Evolutionary conservation across 1,284 basidiomycete genomes (phyloP).

Genomic region (Cronartium quercuum): DNA sequence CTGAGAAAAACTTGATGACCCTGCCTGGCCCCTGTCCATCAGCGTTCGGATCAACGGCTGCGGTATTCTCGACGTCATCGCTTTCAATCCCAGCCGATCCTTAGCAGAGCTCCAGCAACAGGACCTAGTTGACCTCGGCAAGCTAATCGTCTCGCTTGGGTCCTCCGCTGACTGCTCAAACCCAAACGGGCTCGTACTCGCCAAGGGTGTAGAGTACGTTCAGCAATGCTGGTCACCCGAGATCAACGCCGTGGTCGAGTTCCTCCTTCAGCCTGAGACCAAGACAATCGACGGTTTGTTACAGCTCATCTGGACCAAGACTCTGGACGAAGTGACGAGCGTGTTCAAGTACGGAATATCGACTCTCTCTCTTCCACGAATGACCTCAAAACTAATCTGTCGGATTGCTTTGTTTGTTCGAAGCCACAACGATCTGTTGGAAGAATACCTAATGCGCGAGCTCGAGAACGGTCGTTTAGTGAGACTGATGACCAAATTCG

Average conservation of each 20-base stretch:
- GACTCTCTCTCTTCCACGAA: too few relatives aligned
- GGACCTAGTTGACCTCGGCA: constrained; percentile 78
- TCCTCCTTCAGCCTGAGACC: constrained; percentile 55
- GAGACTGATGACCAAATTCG: constrained; percentile 83
- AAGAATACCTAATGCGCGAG: constrained; percentile 76
- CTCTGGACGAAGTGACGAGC: constrained; percentile 77
- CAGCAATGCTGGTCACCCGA: constrained; percentile 70
- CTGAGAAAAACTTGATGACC: too few relatives aligned
- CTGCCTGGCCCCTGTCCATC: not conserved
- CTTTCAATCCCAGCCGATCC: constrained; percentile 65
- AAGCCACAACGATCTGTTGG: constrained; percentile 61
- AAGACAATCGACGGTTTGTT: constrained; percentile 72
- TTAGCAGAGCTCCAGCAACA: constrained; percentile 64
- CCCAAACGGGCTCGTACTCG: constrained; percentile 55
- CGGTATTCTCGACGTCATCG: constrained; percentile 74
- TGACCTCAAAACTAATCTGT: not conserved
- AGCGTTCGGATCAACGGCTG: constrained; percentile 75
- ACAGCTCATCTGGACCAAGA: constrained; percentile 66
- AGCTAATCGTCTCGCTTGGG: constrained; percentile 73
- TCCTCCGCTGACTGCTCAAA: constrained; percentile 42
- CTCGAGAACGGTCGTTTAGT: constrained; percentile 96
- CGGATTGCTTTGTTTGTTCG: not conserved
- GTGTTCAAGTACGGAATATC: constrained; percentile 64
- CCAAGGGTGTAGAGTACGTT: constrained; percentile 72
- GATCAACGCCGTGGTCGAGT: constrained; percentile 70